Conservation (phyloP, 768 basidiomycete genomes). For the Podaxis sp. region DNA sequence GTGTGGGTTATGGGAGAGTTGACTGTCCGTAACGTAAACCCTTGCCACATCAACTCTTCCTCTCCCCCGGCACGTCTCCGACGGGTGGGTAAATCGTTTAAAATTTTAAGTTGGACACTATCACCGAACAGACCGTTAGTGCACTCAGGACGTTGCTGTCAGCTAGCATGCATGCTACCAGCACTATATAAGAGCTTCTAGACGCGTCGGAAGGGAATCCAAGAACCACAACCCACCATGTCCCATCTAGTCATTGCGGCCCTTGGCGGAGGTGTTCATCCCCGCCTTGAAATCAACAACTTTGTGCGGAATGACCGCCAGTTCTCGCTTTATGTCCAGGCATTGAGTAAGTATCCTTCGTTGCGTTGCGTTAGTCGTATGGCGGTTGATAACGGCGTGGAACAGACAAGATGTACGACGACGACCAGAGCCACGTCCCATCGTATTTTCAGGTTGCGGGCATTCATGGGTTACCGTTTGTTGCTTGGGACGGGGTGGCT, state of each 20-base stretch:
- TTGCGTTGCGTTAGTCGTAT: background rate
- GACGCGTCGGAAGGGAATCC: too few species aligned
- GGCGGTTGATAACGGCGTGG: background rate
- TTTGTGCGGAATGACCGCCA: conserved; percentile 41
- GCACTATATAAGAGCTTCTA: background rate
- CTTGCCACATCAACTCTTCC: too few species aligned
- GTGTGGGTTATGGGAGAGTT: too few species aligned
- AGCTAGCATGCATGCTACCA: background rate
- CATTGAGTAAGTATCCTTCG: conserved; percentile 36
- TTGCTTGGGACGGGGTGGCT: conserved; percentile 42
- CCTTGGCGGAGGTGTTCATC: conserved; percentile 28
- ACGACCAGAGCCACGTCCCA: conserved; percentile 27
- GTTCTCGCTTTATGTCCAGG: conserved; percentile 53
- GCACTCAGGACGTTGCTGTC: background rate
- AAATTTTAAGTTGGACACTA: too few species aligned
- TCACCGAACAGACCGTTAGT: too few species aligned
- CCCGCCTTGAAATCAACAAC: conserved; percentile 44
- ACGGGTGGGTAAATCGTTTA: too few species aligned
- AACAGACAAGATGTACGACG: conserved; percentile 30
- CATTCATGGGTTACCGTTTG: conserved; percentile 52
- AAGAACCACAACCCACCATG: background rate
- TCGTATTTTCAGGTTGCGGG: conserved; percentile 49
- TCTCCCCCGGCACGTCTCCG: too few species aligned
- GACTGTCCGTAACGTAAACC: too few species aligned
- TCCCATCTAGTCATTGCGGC: conserved; percentile 27